Percentiles rank a stretch among this genome's conserved stretches.
Conservation (phyloP, 768 basidiomycete genomes). For the Kondoa subrosea region DNA sequence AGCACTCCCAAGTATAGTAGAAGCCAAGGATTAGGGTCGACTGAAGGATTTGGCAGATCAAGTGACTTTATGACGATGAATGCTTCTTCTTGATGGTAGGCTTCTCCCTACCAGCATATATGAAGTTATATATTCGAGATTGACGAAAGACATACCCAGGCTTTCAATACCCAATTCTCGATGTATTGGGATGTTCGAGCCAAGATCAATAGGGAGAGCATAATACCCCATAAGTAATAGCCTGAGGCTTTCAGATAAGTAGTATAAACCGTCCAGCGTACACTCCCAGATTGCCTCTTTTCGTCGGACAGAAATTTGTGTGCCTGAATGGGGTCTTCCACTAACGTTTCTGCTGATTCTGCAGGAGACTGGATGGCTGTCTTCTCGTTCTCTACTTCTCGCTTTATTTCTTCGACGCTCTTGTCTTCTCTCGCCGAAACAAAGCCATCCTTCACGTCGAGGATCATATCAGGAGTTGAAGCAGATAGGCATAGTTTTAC, state of each 20-base stretch:
- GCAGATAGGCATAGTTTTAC: constrained; percentile 71
- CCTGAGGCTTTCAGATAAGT: not conserved
- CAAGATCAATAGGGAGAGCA: not conserved
- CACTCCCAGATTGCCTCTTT: not conserved
- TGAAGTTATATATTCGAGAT: not conserved
- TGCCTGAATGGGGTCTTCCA: not conserved
- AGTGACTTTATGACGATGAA: not conserved
- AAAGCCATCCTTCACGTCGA: not conserved
- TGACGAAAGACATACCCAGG: not conserved
- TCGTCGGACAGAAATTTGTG: not conserved
- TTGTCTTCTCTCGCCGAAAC: constrained; percentile 4
- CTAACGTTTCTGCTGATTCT: not conserved
- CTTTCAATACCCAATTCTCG: not conserved
- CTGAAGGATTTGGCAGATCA: not conserved
- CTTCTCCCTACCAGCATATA: not conserved
- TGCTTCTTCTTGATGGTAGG: not conserved
- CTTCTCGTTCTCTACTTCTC: constrained; percentile 15
- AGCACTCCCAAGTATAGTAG: not conserved
- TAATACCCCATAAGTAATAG: not conserved
- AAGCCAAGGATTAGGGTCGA: not conserved
- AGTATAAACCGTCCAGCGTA: not conserved
- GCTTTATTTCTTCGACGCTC: not conserved
- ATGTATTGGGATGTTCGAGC: not conserved
- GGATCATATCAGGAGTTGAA: constrained; percentile 35
- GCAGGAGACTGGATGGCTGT: not conserved